These are phyloP conservation scores for Trichoderma harzianum DNA, from an alignment of 2,329 filamentous ascomycete species.

Conservation along the genomic window DNA sequence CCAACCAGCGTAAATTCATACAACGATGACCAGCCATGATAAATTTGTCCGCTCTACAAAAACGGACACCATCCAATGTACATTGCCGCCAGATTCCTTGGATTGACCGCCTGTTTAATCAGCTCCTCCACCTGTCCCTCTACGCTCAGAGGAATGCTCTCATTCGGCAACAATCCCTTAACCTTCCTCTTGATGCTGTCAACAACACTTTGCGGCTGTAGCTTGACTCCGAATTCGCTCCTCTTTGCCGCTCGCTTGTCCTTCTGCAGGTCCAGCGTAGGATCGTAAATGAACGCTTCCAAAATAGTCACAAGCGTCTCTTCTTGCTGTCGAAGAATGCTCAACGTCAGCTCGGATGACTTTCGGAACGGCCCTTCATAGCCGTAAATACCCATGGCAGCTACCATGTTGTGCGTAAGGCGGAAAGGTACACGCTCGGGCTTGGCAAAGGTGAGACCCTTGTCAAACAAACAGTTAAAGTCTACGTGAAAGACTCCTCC, in stretches of 20 bases:
- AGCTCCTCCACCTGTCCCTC: slow-evolving; percentile 97
- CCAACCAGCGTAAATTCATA: neutral
- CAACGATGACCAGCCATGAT: too few species aligned
- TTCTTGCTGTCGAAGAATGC: slow-evolving; percentile 82
- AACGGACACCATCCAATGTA: slow-evolving; percentile 89
- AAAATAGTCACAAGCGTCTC: slow-evolving; percentile 97
- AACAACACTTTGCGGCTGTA: slow-evolving; percentile 70
- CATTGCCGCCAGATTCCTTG: slow-evolving; percentile 81
- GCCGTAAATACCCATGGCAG: slow-evolving; percentile 92
- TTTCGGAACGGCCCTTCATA: slow-evolving; percentile 91
- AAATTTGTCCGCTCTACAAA: slow-evolving; percentile 35
- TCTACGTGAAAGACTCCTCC: slow-evolving; percentile 96
- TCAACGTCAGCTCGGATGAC: slow-evolving; percentile 83
- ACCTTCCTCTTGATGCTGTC: slow-evolving; percentile 88
- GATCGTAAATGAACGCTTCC: slow-evolving; percentile 95
- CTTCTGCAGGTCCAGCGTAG: slow-evolving; percentile 83
- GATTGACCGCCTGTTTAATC: slow-evolving; percentile 80
- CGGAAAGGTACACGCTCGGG: slow-evolving; percentile 95
- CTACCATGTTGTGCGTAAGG: slow-evolving; percentile 96
- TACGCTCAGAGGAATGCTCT: slow-evolving; percentile 89
- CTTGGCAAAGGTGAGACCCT: slow-evolving; percentile 90
- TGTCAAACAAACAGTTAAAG: slow-evolving; percentile 99
- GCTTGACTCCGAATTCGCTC: slow-evolving; percentile 41
- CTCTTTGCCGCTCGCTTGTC: slow-evolving; percentile 51
- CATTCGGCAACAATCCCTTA: slow-evolving; percentile 74